Base-by-base conservation (phyloP, 345 rosid genomes). In the Eucalyptus regnans region DNA sequence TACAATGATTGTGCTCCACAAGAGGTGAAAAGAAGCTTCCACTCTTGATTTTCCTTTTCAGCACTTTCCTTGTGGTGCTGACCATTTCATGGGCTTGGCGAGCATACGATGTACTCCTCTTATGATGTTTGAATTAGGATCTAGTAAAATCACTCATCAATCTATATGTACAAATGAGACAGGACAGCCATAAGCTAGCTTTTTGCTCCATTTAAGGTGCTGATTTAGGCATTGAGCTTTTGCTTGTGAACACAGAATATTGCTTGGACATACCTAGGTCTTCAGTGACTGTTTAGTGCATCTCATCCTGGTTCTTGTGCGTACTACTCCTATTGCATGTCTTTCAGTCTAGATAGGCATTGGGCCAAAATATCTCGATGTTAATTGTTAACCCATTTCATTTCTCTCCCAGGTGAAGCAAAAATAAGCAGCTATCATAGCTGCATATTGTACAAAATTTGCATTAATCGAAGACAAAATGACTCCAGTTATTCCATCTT, bases 401-500 rank as follows among this genome's bases (percentile, higher is more conserved):
- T 76, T 76, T 76, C 84, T 76, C 84, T 76, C 62, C 48, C 52
- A 58, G 88, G 80, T 87, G 88, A 87, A 86, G 88, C 88, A 37
- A 62, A 44, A 62, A 41, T 87, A 76, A 76, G 84, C 84, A 76
- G 84, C 84, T 41, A 41, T 41, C 12, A 22, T 41, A 91, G 88
- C 92, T 90, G 89, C 87, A 91, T 91, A 76, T 76, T 41, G 48
- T 76, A 91, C 90, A 85, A 60, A 60, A 85, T 88, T 88, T 89
- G 89, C 88, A 90, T 88, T 89, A 89, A 86, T 81, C 46, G 88
- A 29, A 62, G 90, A 89, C 89, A 93, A 88, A 83, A 97, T 97
- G 99, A 94, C 93, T 68, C 94, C 96, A 12, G 90, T 92, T 27
- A 91, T 93, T 83, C 97, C 94, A 54, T 93, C 95, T 90, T 95